These are phyloP conservation scores for Microdochium trichocladiopsis DNA, from an alignment of 2,329 filamentous ascomycete species.

Conservation along the genomic window DNA sequence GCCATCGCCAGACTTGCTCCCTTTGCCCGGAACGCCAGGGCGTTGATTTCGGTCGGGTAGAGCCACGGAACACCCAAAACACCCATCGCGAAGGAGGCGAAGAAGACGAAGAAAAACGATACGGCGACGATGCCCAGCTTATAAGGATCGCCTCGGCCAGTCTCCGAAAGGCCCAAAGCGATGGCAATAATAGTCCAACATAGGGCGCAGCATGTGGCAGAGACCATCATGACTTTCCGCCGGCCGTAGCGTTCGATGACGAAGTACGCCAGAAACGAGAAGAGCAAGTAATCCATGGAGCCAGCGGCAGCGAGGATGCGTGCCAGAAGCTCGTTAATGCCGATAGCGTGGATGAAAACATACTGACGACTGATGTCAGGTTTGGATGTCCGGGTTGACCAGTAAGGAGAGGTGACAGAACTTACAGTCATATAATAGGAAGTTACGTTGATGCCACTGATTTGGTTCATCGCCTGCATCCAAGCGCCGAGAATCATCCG, in stretches of 20 bases:
- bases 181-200: conserved; percentile 33
- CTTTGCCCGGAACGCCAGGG: background rate
- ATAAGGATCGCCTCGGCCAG: conserved; percentile 5
- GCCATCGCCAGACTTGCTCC: background rate
- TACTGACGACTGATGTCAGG: background rate
- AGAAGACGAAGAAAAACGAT: conserved; percentile 13
- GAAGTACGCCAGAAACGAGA: background rate
- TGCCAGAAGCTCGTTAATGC: conserved; percentile 15
- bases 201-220: background rate
- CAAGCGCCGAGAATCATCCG: conserved; percentile 7
- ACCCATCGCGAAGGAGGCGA: conserved; percentile 6
- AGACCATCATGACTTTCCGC: background rate
- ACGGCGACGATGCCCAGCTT: conserved; percentile 7
- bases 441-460: conserved; percentile 11
- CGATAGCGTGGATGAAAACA: conserved; percentile 16
- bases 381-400: background rate
- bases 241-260: background rate
- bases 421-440: conserved; percentile 27
- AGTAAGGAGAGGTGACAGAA: background rate
- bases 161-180: conserved; percentile 5
- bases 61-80: background rate
- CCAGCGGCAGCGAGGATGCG: conserved; percentile 25
- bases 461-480: conserved; percentile 14
- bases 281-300: conserved; percentile 10
- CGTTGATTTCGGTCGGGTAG: background rate